These are phyloP conservation scores for Pleurotus ostreatus DNA, from an alignment of 768 basidiomycete species.

Conservation along the genomic window DNA sequence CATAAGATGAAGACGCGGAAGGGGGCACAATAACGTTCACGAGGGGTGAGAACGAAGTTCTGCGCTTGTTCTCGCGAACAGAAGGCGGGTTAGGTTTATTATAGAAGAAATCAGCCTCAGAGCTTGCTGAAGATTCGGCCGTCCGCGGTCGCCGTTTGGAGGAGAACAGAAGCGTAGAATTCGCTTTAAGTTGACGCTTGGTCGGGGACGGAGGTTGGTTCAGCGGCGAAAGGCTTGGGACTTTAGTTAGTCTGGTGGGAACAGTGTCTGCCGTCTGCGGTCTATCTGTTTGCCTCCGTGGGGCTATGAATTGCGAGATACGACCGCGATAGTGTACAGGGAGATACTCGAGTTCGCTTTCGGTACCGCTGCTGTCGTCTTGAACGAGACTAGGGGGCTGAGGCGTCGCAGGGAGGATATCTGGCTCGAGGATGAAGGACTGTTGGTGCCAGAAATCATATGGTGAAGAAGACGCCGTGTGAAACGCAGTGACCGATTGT, in stretches of 20 bases:
- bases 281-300: background rate
- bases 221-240: background rate
- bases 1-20: conserved; percentile 1
- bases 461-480: conserved; percentile 2
- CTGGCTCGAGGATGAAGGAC: conserved; percentile 6
- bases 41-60: background rate
- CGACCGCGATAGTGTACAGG: background rate
- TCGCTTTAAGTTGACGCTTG: conserved; percentile 2
- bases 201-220: background rate
- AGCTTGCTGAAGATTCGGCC: conserved; percentile 3
- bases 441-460: conserved; percentile 7
- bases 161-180: conserved; percentile 2
- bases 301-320: conserved; percentile 3
- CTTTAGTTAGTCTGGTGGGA: background rate
- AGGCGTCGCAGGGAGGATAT: background rate
- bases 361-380: conserved; percentile 6
- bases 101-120: background rate
- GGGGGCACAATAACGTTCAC: background rate
- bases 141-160: conserved; percentile 1
- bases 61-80: background rate
- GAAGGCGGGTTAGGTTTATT: background rate
- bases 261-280: conserved; percentile 3
- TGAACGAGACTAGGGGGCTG: background rate
- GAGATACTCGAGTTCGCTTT: conserved; percentile 3
- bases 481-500: conserved; percentile 6